Conservation (phyloP, 139 green algal genomes). For the Coelastrella sp. region DNA sequence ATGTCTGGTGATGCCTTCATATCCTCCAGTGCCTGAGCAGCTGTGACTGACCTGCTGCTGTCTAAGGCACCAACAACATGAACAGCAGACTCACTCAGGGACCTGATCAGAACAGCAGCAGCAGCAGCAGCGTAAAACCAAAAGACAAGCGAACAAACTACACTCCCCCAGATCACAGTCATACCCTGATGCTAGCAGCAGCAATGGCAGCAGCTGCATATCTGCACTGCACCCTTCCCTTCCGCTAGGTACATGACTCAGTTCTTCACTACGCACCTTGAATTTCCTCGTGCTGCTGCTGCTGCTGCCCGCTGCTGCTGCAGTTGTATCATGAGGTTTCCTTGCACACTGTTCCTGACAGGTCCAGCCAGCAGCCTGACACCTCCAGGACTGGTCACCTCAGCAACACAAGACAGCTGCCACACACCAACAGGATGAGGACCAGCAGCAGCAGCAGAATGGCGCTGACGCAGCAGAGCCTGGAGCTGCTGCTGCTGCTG, state of each 20-base stretch:
- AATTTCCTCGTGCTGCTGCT: background rate
- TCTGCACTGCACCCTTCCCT: no score
- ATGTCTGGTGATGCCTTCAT: constrained; percentile 48
- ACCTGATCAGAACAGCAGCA: constrained; percentile 26
- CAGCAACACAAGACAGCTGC: constrained; percentile 6
- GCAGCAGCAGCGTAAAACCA: constrained; percentile 23
- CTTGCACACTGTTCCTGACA: background rate
- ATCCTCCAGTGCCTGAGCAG: background rate
- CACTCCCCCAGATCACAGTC: no score
- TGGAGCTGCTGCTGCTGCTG: background rate
- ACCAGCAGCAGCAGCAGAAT: background rate
- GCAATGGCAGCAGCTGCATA: background rate
- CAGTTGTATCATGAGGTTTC: background rate
- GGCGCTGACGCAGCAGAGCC: background rate
- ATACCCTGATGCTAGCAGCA: background rate
- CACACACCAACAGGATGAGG: background rate
- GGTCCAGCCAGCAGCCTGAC: constrained; percentile 6
- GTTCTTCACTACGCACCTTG: background rate
- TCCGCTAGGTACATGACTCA: no score
- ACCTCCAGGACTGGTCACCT: background rate
- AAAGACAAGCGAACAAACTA: no score
- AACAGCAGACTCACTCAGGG: background rate
- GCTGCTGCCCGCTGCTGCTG: constrained; percentile 17
- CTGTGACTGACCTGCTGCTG: constrained; percentile 13
- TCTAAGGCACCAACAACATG: background rate